Evolutionary conservation across 495 filamentous ascomycete genomes (phyloP).

Genomic region (Daldinia caldariorum): DNA sequence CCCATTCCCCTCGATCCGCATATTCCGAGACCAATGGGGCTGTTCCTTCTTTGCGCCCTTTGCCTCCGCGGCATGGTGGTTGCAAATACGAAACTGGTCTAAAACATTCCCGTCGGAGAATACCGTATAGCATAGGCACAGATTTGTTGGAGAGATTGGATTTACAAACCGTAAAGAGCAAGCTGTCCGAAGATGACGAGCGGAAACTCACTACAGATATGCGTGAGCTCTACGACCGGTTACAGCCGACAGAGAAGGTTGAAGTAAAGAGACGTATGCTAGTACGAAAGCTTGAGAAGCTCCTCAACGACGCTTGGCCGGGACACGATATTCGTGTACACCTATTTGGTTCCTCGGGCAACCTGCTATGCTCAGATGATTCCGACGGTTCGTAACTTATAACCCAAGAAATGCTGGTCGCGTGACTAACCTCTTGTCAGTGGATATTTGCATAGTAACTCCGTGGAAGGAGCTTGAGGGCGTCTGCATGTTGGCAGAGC

Average conservation of each 20-base stretch:
- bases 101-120: conserved; percentile 67
- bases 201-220: conserved; percentile 81
- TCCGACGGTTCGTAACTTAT: conserved; percentile 80
- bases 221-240: conserved; percentile 79
- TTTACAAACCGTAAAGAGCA: conserved; percentile 69
- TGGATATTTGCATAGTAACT: conserved; percentile 97
- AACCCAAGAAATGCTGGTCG: neutral
- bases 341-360: conserved; percentile 96
- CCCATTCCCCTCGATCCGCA: conserved; percentile 88
- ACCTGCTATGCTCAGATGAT: conserved; percentile 92
- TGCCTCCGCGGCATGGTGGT: conserved; percentile 59
- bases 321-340: conserved; percentile 88
- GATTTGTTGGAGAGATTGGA: conserved; percentile 77
- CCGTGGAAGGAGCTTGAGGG: conserved; percentile 81
- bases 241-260: conserved; percentile 84
- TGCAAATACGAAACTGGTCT: conserved; percentile 83
- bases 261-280: conserved; percentile 77
- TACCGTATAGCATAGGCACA: conserved; percentile 88
- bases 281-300: conserved; percentile 82
- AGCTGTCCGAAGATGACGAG: conserved; percentile 78
- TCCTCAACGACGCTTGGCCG: conserved; percentile 92
- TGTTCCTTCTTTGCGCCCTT: conserved; percentile 70
- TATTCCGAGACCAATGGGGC: conserved; percentile 85
- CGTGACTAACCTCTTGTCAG: conserved; percentile 59
- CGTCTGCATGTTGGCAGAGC: conserved; percentile 86